These are phyloP conservation scores for Penicillium italicum DNA, from an alignment of 2,329 filamentous ascomycete genomes.

Conservation along the genomic window DNA sequence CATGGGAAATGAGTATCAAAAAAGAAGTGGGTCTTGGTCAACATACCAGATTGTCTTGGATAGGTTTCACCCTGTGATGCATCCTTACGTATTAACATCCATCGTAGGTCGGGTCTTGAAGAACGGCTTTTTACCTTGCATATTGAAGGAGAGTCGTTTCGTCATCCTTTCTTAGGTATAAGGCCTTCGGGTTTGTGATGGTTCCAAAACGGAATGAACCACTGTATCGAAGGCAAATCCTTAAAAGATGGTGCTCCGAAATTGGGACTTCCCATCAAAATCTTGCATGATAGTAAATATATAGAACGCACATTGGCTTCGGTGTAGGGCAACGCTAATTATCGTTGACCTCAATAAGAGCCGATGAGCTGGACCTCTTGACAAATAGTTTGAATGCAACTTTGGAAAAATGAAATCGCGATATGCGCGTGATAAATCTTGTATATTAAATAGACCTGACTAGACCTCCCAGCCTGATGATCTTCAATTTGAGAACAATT, in stretches of 20 bases:
- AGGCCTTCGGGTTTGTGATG: neutral
- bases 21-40: neutral
- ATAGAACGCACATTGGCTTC: neutral
- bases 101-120: too few relatives aligned
- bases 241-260: neutral
- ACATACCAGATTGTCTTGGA: conserved; percentile 14
- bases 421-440: neutral
- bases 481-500: neutral
- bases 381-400: neutral
- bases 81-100: too few relatives aligned
- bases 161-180: neutral
- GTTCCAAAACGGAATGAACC: neutral
- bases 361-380: neutral
- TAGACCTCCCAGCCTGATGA: neutral
- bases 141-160: neutral
- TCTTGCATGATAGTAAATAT: neutral
- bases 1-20: neutral
- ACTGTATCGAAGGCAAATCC: neutral
- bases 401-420: neutral
- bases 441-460: neutral
- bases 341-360: neutral
- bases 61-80: conserved; percentile 6
- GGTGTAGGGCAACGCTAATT: too few relatives aligned
- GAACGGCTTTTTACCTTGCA: too few relatives aligned
- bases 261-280: neutral